A percentile compares a stretch with the other conserved stretches of the same genome.
These are phyloP conservation scores for Microcera coccophila DNA, from an alignment of 2,329 filamentous ascomycete species.

Conservation along the genomic window DNA sequence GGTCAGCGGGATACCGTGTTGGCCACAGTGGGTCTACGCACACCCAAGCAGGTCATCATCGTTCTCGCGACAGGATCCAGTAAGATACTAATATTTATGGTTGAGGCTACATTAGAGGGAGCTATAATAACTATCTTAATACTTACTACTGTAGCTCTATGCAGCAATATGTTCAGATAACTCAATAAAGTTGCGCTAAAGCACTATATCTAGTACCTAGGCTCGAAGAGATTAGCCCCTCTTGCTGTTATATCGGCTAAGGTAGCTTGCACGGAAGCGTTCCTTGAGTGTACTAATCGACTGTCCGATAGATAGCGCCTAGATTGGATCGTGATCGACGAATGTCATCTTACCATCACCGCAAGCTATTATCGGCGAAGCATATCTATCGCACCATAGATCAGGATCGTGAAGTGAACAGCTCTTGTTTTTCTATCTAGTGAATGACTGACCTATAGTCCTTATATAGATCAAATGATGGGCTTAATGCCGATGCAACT, in stretches of 20 bases:
- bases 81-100: background rate
- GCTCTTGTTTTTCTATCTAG: too few relatives aligned
- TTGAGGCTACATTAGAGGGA: background rate
- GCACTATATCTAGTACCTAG: conserved; percentile 1
- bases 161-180: conserved; percentile 1
- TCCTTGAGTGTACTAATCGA: conserved; percentile 1
- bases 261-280: background rate
- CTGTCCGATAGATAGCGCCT: background rate
- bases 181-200: background rate
- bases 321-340: conserved; percentile 2
- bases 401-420: too few relatives aligned
- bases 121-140: conserved; percentile 1
- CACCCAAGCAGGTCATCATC: conserved; percentile 1
- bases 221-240: conserved; percentile 1
- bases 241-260: conserved; percentile 2
- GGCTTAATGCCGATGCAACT: too few relatives aligned
- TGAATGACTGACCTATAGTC: too few relatives aligned
- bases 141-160: conserved; percentile 1
- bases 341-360: conserved; percentile 3
- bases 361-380: conserved; percentile 2
- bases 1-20: conserved; percentile 1
- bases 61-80: conserved; percentile 1
- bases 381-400: too few relatives aligned
- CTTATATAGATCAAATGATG: too few relatives aligned
- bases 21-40: conserved; percentile 1